Conservation (phyloP, 192 early-diverging fungal species). For the Pilaira anomala region DNA sequence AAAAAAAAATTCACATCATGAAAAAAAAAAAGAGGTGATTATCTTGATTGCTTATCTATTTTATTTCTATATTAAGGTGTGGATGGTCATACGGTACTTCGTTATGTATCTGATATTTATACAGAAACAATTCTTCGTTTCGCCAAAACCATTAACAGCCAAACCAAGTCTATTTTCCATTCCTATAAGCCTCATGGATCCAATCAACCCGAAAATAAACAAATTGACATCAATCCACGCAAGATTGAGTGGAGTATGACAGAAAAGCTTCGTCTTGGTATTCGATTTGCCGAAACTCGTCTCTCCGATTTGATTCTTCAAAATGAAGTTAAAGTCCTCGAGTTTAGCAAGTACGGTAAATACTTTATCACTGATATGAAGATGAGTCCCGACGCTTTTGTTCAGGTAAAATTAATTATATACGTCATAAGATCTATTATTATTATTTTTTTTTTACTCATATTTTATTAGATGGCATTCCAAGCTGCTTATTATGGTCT, state of each 20-base stretch:
- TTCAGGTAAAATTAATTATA: constrained; percentile 27
- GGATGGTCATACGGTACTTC: constrained; percentile 47
- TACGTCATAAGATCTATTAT: too few relatives aligned
- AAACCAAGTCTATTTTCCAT: constrained; percentile 38
- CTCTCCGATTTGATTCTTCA: constrained; percentile 46
- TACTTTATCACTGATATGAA: constrained; percentile 38
- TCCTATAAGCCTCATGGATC: constrained; percentile 3
- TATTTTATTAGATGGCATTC: constrained; percentile 61
- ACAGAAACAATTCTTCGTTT: constrained; percentile 47
- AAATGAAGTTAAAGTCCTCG: constrained; percentile 58
- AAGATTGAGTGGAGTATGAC: constrained; percentile 45
- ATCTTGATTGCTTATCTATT: neutral
- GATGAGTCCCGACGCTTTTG: constrained; percentile 36
- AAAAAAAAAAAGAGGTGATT: constrained; percentile 4
- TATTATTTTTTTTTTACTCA: neutral
- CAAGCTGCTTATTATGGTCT: constrained; percentile 81
- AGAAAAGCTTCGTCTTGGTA: constrained; percentile 33
- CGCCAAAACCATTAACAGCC: constrained; percentile 43
- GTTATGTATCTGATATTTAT: constrained; percentile 48
- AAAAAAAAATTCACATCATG: neutral
- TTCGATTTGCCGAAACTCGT: constrained; percentile 45
- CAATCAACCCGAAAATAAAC: neutral
- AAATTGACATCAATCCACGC: constrained; percentile 36
- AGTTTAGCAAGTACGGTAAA: constrained; percentile 53
- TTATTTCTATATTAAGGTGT: constrained; percentile 25